Percentiles rank a stretch among this genome's conserved stretches.
These are phyloP conservation scores for Suillus americanus DNA, from an alignment of 768 basidiomycete species.

Conservation along the genomic window DNA sequence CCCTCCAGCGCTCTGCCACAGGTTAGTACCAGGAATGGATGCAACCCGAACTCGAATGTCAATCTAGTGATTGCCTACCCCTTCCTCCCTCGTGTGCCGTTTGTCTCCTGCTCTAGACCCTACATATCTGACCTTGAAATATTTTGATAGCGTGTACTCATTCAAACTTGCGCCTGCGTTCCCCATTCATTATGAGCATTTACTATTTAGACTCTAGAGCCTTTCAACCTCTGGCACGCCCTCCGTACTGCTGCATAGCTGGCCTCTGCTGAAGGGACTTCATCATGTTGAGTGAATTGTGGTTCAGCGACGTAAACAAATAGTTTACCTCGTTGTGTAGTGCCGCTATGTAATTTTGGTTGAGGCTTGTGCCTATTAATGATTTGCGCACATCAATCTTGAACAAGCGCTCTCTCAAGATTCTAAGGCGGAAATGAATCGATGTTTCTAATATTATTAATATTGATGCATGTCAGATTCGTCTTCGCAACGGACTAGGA, in stretches of 20 bases:
- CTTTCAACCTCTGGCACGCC: neutral
- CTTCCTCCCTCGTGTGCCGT: neutral
- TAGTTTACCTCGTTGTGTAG: neutral
- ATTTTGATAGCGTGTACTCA: neutral
- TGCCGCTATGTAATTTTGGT: neutral
- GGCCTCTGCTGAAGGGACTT: neutral
- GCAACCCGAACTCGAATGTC: neutral
- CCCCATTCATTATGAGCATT: neutral
- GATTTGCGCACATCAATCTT: neutral
- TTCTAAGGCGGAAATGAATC: neutral
- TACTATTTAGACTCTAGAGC: neutral
- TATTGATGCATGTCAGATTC: neutral
- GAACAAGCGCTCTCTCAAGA: no score
- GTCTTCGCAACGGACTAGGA: neutral
- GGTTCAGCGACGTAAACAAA: neutral
- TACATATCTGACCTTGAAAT: neutral
- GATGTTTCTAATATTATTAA: neutral
- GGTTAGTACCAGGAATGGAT: neutral
- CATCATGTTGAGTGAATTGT: neutral
- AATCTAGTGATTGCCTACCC: neutral
- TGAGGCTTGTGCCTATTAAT: neutral
- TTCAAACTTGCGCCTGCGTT: neutral
- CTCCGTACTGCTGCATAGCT: neutral
- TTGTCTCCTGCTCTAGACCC: neutral
- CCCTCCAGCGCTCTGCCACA: neutral